Conservation (phyloP, 78 protist species). For the Dictyostelium brefeldianum region DNA sequence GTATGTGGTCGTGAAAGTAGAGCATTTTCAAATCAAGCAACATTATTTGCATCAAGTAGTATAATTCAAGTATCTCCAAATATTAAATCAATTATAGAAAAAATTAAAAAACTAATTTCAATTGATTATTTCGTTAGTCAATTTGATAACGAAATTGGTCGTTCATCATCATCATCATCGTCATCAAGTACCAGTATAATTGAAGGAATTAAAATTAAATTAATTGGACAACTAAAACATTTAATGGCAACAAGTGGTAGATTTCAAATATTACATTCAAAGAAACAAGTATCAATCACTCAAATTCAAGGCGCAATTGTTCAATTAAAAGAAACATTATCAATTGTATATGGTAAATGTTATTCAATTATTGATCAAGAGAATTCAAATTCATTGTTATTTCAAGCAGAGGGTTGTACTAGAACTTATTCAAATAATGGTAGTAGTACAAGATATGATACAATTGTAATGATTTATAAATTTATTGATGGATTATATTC, state of each 20-base stretch:
- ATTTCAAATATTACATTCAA: background rate
- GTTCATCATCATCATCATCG: background rate
- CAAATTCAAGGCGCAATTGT: conserved; percentile 71
- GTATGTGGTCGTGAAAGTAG: conserved; percentile 77
- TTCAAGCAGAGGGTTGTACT: conserved; percentile 22
- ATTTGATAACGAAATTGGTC: background rate
- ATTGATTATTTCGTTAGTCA: background rate
- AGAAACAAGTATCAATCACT: conserved; percentile 16
- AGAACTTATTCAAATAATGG: background rate
- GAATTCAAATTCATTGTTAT: background rate
- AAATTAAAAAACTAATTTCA: background rate
- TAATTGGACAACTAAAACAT: background rate
- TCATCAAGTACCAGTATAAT: background rate
- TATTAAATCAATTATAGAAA: background rate
- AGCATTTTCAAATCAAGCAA: conserved; percentile 78
- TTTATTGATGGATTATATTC: conserved; percentile 17
- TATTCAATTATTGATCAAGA: background rate
- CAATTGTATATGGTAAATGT: conserved; percentile 38
- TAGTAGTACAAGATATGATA: no score
- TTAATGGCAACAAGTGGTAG: conserved; percentile 28
- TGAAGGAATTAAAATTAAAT: background rate
- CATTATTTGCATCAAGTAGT: conserved; percentile 42
- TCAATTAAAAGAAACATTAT: conserved; percentile 42
- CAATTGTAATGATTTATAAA: background rate
- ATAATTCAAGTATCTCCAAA: conserved; percentile 5